Evolutionary conservation across 805 yeast genomes (phyloP).

Genomic region (Danielia oregonensis): DNA sequence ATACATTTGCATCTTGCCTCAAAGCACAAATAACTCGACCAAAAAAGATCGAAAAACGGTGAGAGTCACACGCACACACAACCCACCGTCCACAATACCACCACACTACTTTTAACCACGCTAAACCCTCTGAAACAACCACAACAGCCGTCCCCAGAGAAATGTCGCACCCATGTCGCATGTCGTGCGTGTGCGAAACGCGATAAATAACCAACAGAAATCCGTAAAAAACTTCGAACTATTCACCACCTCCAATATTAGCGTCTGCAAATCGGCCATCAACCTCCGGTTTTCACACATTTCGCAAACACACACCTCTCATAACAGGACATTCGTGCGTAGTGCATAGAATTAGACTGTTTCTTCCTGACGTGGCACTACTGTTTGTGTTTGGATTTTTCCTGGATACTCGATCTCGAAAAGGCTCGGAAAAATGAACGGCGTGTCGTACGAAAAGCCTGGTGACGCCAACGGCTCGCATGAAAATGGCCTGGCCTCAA

Average conservation of each 20-base stretch:
- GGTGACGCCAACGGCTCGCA: not conserved
- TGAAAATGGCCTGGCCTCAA: not conserved
- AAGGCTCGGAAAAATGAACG: slow-evolving; percentile 1
- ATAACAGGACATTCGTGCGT: not conserved
- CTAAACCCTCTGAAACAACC: no score
- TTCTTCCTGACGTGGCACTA: not conserved
- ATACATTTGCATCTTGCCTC: no score
- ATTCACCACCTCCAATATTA: not conserved
- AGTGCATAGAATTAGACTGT: not conserved
- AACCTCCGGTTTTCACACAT: not conserved
- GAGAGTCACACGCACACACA: no score
- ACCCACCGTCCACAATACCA: no score
- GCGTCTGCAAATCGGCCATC: not conserved
- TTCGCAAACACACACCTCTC: no score
- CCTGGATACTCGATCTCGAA: not conserved
- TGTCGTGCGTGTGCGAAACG: slow-evolving; percentile 1
- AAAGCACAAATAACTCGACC: no score
- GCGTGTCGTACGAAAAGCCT: not conserved
- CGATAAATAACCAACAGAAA: not conserved
- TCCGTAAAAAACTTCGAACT: not conserved
- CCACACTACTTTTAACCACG: no score
- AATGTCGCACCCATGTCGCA: slow-evolving; percentile 3
- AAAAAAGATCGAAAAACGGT: no score
- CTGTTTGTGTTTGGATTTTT: not conserved
- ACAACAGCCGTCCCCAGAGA: no score